A percentile compares a stretch with the other conserved stretches of the same genome.
Conservation (phyloP, 805 yeast genomes). For the Priceomyces carsonii region DNA sequence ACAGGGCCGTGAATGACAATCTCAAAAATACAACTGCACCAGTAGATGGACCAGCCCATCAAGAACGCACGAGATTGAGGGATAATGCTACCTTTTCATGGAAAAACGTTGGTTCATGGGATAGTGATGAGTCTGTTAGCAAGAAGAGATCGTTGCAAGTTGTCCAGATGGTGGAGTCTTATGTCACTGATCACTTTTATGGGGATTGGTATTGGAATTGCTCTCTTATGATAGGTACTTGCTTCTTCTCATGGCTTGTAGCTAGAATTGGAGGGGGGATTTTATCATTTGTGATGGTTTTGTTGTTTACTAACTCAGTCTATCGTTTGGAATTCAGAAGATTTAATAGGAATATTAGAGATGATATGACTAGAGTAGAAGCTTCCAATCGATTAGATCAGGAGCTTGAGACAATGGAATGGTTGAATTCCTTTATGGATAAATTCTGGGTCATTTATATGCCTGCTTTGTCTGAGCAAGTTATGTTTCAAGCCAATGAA, state of each 20-base stretch:
- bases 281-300: slow-evolving; percentile 59
- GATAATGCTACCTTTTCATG: slow-evolving; percentile 40
- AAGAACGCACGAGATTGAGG: slow-evolving; percentile 14
- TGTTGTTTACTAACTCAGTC: slow-evolving; percentile 62
- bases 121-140: slow-evolving; percentile 17
- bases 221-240: slow-evolving; percentile 63
- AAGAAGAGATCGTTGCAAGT: slow-evolving; percentile 24
- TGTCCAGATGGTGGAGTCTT: slow-evolving; percentile 49
- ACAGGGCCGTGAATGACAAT: slow-evolving; percentile 13
- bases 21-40: slow-evolving; percentile 15
- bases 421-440: slow-evolving; percentile 75
- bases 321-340: slow-evolving; percentile 75
- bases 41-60: slow-evolving; percentile 12
- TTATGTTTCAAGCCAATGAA: slow-evolving; percentile 67
- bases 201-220: slow-evolving; percentile 76
- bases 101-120: slow-evolving; percentile 43
- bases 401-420: slow-evolving; percentile 71
- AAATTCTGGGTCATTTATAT: slow-evolving; percentile 87
- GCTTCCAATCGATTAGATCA: slow-evolving; percentile 66
- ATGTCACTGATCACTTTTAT: slow-evolving; percentile 66
- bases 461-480: slow-evolving; percentile 82
- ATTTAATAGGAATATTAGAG: slow-evolving; percentile 71
- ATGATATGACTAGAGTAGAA: slow-evolving; percentile 67
- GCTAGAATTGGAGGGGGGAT: slow-evolving; percentile 67
- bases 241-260: slow-evolving; percentile 68